Evolutionary conservation across 1,284 basidiomycete genomes (phyloP), one percentile per base, ranked within the genome.

Genomic region (Apiotrichum gamsii): DNA sequence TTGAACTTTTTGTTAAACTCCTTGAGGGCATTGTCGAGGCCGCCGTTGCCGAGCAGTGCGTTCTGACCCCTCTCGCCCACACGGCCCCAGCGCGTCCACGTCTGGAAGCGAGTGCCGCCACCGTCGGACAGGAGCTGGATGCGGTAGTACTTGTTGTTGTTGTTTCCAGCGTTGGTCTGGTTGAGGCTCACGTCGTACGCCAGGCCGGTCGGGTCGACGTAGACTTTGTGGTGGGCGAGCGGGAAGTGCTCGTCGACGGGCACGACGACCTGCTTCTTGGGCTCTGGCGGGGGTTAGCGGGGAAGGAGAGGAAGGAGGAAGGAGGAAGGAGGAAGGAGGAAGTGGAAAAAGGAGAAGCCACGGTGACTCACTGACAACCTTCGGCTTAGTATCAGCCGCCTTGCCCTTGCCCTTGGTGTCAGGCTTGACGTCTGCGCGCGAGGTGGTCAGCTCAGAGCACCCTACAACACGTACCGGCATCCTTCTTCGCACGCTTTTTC

Each of bases 171-270:
- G 56, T 83, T 76, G 1, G 82, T 83, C 65, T 83, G 82, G 64
- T 83, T 83, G 47, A 84, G 75, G 74, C 80, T 82, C n/a, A 79
- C 81, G 61, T 83, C 82, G 77, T 78, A 83, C 13, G 81, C 75
- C 24, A 65, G 57, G 14, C 71, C 74, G 35, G 77, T 75, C 2
- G 54, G 62, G 38, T 76, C 74, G 24, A 67, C 62, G 51, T 78
- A 80, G 10, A 83, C 82, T 60, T 81, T 73, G 59, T 82, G 43
- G 30, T 5, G 23, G 19, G 4, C 5, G 16, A 46, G 40, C 6
- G 3, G 9, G 32, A 32, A 47, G 23, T 25, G 18, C 29, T 54
- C 48, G 45, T 54, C 52, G 32, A 54, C 14, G 10, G 46, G 45
- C 14, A 54, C 43, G 29, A 21, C 32, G 14, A 37, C 15, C 23